Conservation (phyloP, 345 rosid genomes). For the Brassica juncea region DNA sequence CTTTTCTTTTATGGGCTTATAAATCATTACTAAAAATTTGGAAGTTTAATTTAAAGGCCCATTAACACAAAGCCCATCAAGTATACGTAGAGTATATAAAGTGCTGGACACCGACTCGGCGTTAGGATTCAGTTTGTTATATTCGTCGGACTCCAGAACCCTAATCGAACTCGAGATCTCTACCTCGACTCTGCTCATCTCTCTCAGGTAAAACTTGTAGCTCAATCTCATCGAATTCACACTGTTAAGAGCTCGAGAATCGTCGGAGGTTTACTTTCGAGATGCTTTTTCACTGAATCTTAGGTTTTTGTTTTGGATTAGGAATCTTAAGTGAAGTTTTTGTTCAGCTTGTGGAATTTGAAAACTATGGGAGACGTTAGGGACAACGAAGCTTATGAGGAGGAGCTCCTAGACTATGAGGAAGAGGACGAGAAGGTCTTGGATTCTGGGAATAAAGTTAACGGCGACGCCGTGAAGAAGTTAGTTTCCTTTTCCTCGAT, state of each 20-base stretch:
- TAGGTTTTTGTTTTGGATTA: conserved; percentile 6
- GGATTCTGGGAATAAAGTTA: conserved; percentile 70
- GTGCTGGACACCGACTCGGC: neutral
- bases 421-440: conserved; percentile 91
- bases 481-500: conserved; percentile 37
- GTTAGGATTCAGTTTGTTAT: neutral
- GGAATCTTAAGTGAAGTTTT: neutral
- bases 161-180: conserved; percentile 36
- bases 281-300: neutral
- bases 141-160: conserved; percentile 42
- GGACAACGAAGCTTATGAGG: conserved; percentile 96
- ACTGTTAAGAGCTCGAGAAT: neutral
- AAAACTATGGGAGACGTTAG: conserved; percentile 80
- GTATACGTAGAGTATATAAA: neutral
- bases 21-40: neutral
- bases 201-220: conserved; percentile 36
- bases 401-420: conserved; percentile 97
- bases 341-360: neutral
- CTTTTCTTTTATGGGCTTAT: neutral
- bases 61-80: neutral
- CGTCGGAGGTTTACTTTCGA: neutral
- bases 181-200: conserved; percentile 1
- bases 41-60: neutral
- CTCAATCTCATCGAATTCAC: neutral
- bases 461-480: conserved; percentile 91